These are phyloP conservation scores for Metschnikowia rubicola DNA, from an alignment of 805 yeast genomes.

Conservation along the genomic window DNA sequence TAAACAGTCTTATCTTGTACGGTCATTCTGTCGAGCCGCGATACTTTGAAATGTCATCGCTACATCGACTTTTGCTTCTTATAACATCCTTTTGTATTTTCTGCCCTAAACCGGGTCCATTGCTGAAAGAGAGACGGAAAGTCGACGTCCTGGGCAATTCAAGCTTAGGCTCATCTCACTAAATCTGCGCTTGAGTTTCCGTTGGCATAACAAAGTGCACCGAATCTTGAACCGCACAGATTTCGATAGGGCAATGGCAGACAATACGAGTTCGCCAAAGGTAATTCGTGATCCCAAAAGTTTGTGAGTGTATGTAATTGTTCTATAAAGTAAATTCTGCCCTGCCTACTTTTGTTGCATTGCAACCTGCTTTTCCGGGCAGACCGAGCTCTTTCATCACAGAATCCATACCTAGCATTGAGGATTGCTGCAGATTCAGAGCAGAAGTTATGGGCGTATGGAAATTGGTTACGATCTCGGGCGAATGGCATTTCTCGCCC, in stretches of 20 bases:
- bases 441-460: constrained; percentile 18
- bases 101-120: constrained; percentile 5
- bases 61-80: constrained; percentile 6
- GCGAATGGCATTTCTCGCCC: constrained; percentile 18
- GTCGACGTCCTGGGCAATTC: neutral
- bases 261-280: neutral
- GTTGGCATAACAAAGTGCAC: constrained; percentile 1
- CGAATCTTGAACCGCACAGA: neutral
- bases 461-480: constrained; percentile 17
- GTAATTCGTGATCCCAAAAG: neutral
- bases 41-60: neutral
- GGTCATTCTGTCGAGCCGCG: constrained; percentile 13
- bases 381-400: constrained; percentile 2
- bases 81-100: constrained; percentile 3
- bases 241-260: neutral
- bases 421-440: constrained; percentile 13
- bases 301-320: too few species aligned
- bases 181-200: neutral
- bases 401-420: constrained; percentile 6
- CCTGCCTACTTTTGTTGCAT: constrained; percentile 1
- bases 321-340: constrained; percentile 7
- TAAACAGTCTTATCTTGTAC: constrained; percentile 22
- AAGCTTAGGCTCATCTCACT: neutral
- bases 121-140: neutral
- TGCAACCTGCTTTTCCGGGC: neutral